A percentile compares a stretch with the other conserved stretches of the same genome.
Evolutionary conservation across 2,329 filamentous ascomycete genomes (phyloP).

Genomic region (Fusarium piperis): DNA sequence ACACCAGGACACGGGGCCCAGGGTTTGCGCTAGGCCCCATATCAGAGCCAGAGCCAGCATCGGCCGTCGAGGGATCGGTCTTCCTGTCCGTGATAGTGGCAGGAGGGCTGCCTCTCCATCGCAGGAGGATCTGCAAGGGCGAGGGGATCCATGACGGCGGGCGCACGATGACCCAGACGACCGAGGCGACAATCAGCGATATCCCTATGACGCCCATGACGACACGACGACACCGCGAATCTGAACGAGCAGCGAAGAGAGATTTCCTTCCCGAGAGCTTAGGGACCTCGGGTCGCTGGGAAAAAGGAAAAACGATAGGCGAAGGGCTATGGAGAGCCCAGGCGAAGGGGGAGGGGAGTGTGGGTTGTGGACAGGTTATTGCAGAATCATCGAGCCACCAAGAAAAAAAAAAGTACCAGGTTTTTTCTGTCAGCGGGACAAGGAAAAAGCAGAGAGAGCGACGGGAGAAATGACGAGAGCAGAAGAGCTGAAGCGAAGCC

Average conservation of each 20-base stretch:
- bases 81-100: constrained; percentile 14
- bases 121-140: constrained; percentile 39
- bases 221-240: constrained; percentile 1
- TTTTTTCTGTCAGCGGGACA: constrained; percentile 32
- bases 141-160: constrained; percentile 59
- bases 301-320: constrained; percentile 16
- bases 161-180: constrained; percentile 66
- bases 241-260: constrained; percentile 1
- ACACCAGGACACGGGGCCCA: constrained; percentile 32
- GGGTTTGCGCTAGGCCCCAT: constrained; percentile 11
- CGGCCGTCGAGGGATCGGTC: not conserved
- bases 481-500: constrained; percentile 19
- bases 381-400: constrained; percentile 43
- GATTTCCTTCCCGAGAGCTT: constrained; percentile 8
- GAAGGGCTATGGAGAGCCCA: not conserved
- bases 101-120: constrained; percentile 31
- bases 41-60: constrained; percentile 16
- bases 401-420: constrained; percentile 1
- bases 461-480: not conserved
- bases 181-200: constrained; percentile 69
- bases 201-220: constrained; percentile 67
- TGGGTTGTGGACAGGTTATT: constrained; percentile 45
- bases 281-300: not conserved
- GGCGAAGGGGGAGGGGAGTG: constrained; percentile 6
- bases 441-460: constrained; percentile 17